Conservation (phyloP, 148 eudicot species). For the Cornus florida region DNA sequence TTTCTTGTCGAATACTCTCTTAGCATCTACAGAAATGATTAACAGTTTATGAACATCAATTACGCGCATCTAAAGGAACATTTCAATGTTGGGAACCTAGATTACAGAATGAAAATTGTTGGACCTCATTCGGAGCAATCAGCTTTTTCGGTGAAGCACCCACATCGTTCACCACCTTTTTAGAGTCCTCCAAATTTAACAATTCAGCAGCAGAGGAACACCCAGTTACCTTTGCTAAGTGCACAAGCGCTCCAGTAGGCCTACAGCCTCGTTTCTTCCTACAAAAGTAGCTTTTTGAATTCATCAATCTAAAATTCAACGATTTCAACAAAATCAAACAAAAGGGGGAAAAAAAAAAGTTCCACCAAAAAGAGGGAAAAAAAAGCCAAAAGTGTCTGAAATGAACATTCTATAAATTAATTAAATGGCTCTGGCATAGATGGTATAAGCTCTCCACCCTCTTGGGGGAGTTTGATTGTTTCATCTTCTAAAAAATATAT, state of each 20-base stretch:
- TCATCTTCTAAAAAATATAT: too few relatives aligned
- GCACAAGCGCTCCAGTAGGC: slow-evolving; percentile 23
- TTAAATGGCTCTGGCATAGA: too few relatives aligned
- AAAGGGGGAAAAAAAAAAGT: too few relatives aligned
- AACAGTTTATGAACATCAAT: neutral
- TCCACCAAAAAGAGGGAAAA: too few relatives aligned
- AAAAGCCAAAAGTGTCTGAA: too few relatives aligned
- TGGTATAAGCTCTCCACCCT: too few relatives aligned
- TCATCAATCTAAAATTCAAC: neutral
- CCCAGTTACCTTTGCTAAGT: slow-evolving; percentile 17
- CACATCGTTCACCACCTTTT: neutral
- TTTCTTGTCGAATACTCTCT: neutral
- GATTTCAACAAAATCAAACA: too few relatives aligned
- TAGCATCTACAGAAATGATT: neutral
- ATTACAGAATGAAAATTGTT: neutral
- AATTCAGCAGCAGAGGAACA: slow-evolving; percentile 18
- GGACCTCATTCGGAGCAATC: slow-evolving; percentile 8
- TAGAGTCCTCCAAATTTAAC: slow-evolving; percentile 4
- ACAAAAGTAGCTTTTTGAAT: neutral
- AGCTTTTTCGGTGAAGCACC: neutral
- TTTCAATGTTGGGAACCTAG: neutral
- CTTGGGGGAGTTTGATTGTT: too few relatives aligned
- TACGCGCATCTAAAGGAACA: neutral
- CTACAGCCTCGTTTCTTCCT: slow-evolving; percentile 23
- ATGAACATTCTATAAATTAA: neutral